These are phyloP conservation scores for Psilocybe mexicana DNA, from an alignment of 1,284 basidiomycete species.

Conservation along the genomic window DNA sequence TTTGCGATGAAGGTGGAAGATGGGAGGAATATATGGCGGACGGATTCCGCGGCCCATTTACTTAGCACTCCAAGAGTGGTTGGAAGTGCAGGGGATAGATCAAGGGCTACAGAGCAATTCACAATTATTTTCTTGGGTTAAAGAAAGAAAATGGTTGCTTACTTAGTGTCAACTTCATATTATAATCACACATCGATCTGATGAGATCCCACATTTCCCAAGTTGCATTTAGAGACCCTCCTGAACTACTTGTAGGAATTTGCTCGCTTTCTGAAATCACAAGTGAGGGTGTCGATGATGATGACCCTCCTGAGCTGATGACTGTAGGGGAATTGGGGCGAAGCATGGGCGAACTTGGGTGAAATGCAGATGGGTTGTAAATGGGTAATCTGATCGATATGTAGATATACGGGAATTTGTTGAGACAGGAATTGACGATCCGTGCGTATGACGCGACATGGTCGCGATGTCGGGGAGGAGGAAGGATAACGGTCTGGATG, in stretches of 20 bases:
- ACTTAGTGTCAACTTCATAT: conserved; percentile 82
- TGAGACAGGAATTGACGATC: conserved; percentile 79
- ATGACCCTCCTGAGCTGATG: neutral
- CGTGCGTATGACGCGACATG: conserved; percentile 92
- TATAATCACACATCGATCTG: conserved; percentile 86
- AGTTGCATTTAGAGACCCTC: conserved; percentile 74
- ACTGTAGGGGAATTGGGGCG: conserved; percentile 12
- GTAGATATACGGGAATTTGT: conserved; percentile 68
- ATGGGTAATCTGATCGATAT: conserved; percentile 84
- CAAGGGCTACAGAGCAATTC: conserved; percentile 63
- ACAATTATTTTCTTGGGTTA: conserved; percentile 3
- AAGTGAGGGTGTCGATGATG: conserved; percentile 35
- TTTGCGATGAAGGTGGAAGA: conserved; percentile 93
- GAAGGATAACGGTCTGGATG: conserved; percentile 82
- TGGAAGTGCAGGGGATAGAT: conserved; percentile 86
- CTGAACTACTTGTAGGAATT: conserved; percentile 35
- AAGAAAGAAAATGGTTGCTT: conserved; percentile 15
- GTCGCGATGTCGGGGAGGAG: conserved; percentile 85
- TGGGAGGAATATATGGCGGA: conserved; percentile 86
- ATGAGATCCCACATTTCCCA: conserved; percentile 99
- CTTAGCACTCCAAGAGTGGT: conserved; percentile 68
- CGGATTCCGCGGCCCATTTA: conserved; percentile 93
- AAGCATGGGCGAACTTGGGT: conserved; percentile 38
- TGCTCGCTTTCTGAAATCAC: conserved; percentile 32
- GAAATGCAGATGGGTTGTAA: conserved; percentile 59